Conservation (phyloP, 768 basidiomycete genomes). For the Podaxis sp. region DNA sequence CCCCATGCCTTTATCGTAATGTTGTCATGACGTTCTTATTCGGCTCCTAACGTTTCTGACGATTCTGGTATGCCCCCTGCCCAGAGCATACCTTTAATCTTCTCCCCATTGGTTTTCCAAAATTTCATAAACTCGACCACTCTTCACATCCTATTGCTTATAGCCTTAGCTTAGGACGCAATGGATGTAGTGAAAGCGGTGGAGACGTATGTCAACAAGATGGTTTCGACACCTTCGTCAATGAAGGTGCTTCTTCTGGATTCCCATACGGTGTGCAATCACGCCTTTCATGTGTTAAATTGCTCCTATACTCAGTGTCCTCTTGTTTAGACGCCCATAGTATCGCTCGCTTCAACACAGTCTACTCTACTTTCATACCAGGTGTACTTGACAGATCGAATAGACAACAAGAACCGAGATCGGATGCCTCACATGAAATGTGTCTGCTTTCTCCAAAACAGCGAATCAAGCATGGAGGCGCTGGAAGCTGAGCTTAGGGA, state of each 20-base stretch:
- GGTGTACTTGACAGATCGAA: constrained; percentile 95
- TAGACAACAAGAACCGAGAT: constrained; percentile 92
- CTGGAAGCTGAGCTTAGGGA: constrained; percentile 82
- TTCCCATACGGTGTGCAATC: constrained; percentile 75
- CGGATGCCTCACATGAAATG: constrained; percentile 97
- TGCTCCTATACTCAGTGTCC: constrained; percentile 15
- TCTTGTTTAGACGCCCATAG: constrained; percentile 80
- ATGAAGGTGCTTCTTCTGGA: constrained; percentile 98
- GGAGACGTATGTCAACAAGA: constrained; percentile 88
- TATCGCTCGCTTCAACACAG: constrained; percentile 93
- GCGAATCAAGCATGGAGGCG: constrained; percentile 78
- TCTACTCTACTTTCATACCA: constrained; percentile 92
- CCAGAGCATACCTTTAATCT: background rate
- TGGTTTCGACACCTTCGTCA: constrained; percentile 79
- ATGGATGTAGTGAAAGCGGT: constrained; percentile 98
- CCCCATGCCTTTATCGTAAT: too few species aligned
- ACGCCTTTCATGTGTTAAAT: background rate
- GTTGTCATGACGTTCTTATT: too few species aligned
- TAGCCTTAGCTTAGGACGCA: background rate
- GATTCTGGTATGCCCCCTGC: too few species aligned
- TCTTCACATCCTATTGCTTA: background rate
- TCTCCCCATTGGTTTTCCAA: background rate
- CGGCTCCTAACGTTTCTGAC: too few species aligned
- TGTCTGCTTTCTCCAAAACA: constrained; percentile 87
- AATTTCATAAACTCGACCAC: background rate